Conservation (phyloP, 352 stramenopile species). For the Plasmopara muralis region DNA sequence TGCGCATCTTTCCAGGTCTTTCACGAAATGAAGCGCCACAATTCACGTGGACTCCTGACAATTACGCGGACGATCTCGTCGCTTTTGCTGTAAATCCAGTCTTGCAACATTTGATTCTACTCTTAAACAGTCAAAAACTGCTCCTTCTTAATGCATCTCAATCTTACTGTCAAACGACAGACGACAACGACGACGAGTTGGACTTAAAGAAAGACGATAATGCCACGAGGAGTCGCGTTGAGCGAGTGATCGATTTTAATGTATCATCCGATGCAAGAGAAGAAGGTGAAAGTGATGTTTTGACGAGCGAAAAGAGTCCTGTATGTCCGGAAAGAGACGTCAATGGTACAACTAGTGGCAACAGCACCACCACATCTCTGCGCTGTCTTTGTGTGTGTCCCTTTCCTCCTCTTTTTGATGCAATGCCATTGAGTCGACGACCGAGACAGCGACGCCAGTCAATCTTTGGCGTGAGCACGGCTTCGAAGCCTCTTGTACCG, state of each 20-base stretch:
- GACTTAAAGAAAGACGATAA: slow-evolving; percentile 11
- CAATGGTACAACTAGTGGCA: not conserved
- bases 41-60: slow-evolving; percentile 70
- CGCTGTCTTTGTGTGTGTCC: slow-evolving; percentile 42
- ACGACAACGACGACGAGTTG: slow-evolving; percentile 4
- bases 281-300: no score
- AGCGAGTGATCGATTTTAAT: slow-evolving; percentile 35
- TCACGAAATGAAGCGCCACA: slow-evolving; percentile 43
- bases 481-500: slow-evolving; percentile 2
- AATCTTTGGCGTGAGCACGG: not conserved
- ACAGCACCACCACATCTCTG: slow-evolving; percentile 2
- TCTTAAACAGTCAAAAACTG: slow-evolving; percentile 53
- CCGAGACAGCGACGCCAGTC: slow-evolving; percentile 14
- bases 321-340: not conserved
- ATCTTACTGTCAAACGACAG: slow-evolving; percentile 1
- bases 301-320: no score
- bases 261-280: slow-evolving; percentile 2
- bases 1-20: slow-evolving; percentile 49
- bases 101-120: slow-evolving; percentile 41
- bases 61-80: slow-evolving; percentile 49
- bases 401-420: slow-evolving; percentile 51
- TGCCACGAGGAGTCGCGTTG: slow-evolving; percentile 17
- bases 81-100: slow-evolving; percentile 53
- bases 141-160: slow-evolving; percentile 37
- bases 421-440: slow-evolving; percentile 11